Evolutionary conservation across 1,284 basidiomycete species (phyloP).

Genomic region (Ceratobasidium sp.): DNA sequence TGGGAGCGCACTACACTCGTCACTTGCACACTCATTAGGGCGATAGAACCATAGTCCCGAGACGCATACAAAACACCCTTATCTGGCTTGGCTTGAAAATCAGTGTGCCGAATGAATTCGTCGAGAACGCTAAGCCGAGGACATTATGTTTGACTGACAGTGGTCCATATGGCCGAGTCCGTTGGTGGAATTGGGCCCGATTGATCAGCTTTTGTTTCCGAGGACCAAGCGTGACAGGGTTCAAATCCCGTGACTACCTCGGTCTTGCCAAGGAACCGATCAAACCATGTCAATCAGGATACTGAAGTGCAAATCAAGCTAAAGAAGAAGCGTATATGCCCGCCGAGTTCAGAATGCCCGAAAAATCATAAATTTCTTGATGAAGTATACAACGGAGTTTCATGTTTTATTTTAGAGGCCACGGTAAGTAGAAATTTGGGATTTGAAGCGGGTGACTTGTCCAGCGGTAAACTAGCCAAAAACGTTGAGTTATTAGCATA

Average conservation of each 20-base stretch:
- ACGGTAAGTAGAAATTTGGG: conserved; percentile 66
- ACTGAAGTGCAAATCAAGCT: background rate
- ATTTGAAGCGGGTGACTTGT: conserved; percentile 62
- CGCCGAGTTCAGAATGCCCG: background rate
- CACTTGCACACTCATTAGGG: background rate
- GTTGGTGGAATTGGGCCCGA: background rate
- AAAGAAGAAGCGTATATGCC: background rate
- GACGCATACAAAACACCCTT: background rate
- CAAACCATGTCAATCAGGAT: background rate
- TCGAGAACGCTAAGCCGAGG: conserved; percentile 15
- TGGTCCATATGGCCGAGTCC: conserved; percentile 22
- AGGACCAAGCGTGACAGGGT: conserved; percentile 6
- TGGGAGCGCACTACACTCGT: conserved; percentile 1
- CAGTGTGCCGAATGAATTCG: background rate
- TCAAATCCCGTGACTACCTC: conserved; percentile 24
- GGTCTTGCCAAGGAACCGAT: conserved; percentile 11
- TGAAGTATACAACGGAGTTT: background rate
- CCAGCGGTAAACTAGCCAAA: conserved; percentile 64
- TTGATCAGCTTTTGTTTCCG: conserved; percentile 28
- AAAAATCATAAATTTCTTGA: background rate
- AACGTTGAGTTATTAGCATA: conserved; percentile 55
- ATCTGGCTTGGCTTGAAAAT: background rate
- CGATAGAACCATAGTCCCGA: background rate
- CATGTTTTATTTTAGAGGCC: conserved; percentile 54
- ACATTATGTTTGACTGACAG: conserved; percentile 12